Evolutionary conservation across 2,329 filamentous ascomycete species (phyloP).

Genomic region (Phoma sp.): DNA sequence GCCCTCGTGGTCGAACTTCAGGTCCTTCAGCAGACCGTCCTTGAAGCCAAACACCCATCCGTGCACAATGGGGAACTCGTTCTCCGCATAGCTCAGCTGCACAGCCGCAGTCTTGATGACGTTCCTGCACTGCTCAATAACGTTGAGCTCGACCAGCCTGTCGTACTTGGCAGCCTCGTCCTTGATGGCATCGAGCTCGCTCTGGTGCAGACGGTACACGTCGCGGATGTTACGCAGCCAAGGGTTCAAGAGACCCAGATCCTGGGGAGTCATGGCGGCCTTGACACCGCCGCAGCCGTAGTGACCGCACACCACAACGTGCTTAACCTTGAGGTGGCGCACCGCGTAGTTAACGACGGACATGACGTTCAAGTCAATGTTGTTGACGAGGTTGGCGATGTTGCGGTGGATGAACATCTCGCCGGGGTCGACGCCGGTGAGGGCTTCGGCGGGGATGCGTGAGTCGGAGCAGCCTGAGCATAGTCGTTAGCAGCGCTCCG

Average conservation of each 20-base stretch:
- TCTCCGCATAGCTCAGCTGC: constrained; percentile 65
- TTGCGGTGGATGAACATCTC: constrained; percentile 47
- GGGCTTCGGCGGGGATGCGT: constrained; percentile 50
- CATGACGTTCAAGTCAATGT: constrained; percentile 51
- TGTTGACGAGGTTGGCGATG: constrained; percentile 47
- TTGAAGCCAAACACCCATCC: constrained; percentile 76
- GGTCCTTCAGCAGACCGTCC: constrained; percentile 69
- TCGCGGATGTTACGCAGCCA: constrained; percentile 78
- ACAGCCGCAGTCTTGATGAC: constrained; percentile 56
- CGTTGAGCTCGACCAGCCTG: constrained; percentile 46
- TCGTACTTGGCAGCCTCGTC: constrained; percentile 41
- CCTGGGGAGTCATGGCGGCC: constrained; percentile 67
- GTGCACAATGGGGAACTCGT: constrained; percentile 72
- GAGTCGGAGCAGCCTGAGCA: constrained; percentile 47
- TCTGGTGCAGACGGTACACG: constrained; percentile 73
- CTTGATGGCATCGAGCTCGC: constrained; percentile 63
- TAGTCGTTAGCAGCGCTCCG: constrained; percentile 7
- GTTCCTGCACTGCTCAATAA: constrained; percentile 47
- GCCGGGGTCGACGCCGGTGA: constrained; percentile 46
- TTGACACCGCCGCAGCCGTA: constrained; percentile 70
- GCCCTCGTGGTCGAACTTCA: constrained; percentile 66
- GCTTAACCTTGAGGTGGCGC: constrained; percentile 61
- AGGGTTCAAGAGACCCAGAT: constrained; percentile 73
- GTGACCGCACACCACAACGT: constrained; percentile 74
- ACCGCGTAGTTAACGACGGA: constrained; percentile 51